These are phyloP conservation scores for Prinsepia uniflora DNA, from an alignment of 306 rosid genomes.

Conservation along the genomic window DNA sequence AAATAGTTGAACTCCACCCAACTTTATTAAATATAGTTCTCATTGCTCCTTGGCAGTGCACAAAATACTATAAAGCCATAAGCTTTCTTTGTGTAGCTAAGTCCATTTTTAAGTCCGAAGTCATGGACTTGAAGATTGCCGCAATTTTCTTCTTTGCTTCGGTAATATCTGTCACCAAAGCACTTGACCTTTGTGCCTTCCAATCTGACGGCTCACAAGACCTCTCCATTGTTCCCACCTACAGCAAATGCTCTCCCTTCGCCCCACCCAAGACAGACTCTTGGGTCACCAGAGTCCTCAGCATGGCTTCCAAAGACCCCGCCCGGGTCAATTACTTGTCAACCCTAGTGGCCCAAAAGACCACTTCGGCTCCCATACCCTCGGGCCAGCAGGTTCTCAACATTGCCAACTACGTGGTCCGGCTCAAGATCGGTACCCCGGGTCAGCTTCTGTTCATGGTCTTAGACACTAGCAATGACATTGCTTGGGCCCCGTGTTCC, in stretches of 20 bases:
- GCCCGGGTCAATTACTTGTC: slow-evolving; percentile 60
- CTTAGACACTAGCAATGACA: slow-evolving; percentile 79
- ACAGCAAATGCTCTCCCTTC: slow-evolving; percentile 86
- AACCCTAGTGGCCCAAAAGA: slow-evolving; percentile 42
- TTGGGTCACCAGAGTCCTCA: slow-evolving; percentile 48
- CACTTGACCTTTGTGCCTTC: slow-evolving; percentile 55
- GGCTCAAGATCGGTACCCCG: slow-evolving; percentile 68
- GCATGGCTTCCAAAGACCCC: slow-evolving; percentile 80
- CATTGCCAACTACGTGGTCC: slow-evolving; percentile 73
- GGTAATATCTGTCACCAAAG: slow-evolving; percentile 20
- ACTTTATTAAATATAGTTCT: slow-evolving; percentile 7
- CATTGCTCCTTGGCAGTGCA: slow-evolving; percentile 26
- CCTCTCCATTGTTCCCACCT: slow-evolving; percentile 68
- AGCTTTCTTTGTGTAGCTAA: slow-evolving; percentile 14
- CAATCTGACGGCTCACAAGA: slow-evolving; percentile 34
- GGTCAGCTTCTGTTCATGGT: slow-evolving; percentile 74
- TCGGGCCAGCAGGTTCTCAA: slow-evolving; percentile 69
- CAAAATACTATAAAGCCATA: neutral
- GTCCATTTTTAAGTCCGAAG: slow-evolving; percentile 6
- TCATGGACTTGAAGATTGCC: slow-evolving; percentile 43
- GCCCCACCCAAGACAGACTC: slow-evolving; percentile 53
- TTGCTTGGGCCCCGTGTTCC: slow-evolving; percentile 70
- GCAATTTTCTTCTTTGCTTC: slow-evolving; percentile 29
- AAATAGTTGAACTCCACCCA: slow-evolving; percentile 19
- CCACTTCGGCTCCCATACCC: slow-evolving; percentile 59